Evolutionary conservation across 2,329 filamentous ascomycete species (phyloP).

Genomic region (Colletotrichum cuscutae): DNA sequence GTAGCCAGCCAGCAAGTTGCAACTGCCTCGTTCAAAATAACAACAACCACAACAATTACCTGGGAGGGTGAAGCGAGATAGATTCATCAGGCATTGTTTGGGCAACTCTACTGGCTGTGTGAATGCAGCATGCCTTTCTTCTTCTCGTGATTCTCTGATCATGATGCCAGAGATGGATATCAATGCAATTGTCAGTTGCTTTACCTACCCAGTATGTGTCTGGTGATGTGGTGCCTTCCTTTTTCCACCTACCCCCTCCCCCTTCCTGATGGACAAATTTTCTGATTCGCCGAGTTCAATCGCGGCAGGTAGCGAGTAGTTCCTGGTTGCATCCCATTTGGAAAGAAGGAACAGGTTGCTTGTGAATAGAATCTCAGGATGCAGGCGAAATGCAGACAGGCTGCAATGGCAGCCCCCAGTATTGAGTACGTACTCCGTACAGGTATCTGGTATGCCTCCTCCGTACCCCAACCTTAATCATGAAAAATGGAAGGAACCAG

Average conservation of each 20-base stretch:
- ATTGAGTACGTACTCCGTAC: neutral
- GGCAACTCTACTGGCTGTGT: neutral
- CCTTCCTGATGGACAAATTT: neutral
- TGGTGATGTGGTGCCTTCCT: neutral
- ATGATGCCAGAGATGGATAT: neutral
- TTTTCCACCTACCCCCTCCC: neutral
- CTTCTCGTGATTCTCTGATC: neutral
- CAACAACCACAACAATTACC: too few relatives aligned
- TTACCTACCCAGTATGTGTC: neutral
- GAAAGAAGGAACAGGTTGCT: neutral
- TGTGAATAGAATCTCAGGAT: neutral
- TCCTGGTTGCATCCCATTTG: neutral
- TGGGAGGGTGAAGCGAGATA: neutral
- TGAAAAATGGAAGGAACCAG: neutral
- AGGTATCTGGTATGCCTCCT: neutral
- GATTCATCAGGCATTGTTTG: neutral
- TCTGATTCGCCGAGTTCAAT: neutral
- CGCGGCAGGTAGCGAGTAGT: neutral
- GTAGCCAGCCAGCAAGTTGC: neutral
- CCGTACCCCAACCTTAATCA: neutral
- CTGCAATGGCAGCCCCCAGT: neutral
- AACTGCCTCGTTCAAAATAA: neutral
- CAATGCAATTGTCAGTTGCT: neutral
- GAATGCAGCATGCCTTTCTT: neutral
- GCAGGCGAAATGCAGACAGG: neutral